Evolutionary conservation across 768 basidiomycete species (phyloP), one percentile per base, ranked within the genome.

Genomic region (Lactarius hatsudake): DNA sequence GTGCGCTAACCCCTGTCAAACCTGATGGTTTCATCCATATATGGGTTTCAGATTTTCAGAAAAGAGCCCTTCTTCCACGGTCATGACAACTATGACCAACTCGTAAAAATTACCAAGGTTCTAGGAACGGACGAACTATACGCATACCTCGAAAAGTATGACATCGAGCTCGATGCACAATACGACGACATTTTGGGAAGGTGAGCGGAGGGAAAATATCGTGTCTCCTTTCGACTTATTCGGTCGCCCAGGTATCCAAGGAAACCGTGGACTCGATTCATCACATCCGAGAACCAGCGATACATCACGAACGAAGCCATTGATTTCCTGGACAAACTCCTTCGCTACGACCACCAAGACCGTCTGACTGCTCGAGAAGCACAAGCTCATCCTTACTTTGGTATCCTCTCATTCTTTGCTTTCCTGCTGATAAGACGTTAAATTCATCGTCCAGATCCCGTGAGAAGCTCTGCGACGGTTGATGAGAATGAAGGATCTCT

Each of bases 51-150:
- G 96, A 98, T 98, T 74, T 98, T 98, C 86, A 88, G 96, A 72
- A 98, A 98, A 77, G 96, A 98, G 76, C 96, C 96, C 28, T 97
- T 98, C 81, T 98, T 98, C 86, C 96, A 98, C 74, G 96, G 96
- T 18, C 96, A 97, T 75, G 96, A 98, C 78, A 98, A 98, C 78
- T 96, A 96, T 74, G 96, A 98, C 79, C 96, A 98, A 75, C 81
- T 98, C 66, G 96, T 96, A 75, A 98, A 97, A 81, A 98, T 98
- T 71, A 89, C 94, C 63, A 98, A 98, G 81, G 95, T 98, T 59
- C 83, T 98, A 67, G 96, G 96, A 55, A 98, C 96, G 5, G 96
- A 98, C 71, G 96, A 96, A 73, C 79, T 98, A 42, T 96, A 93
- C 75, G 81, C 87, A 53, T 98, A 98, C 77, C 86, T 94, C 68